A percentile compares a stretch with the other conserved stretches of the same genome.
Conservation (phyloP, 2,329 filamentous ascomycete species). For the Stenocarpella maydis region DNA sequence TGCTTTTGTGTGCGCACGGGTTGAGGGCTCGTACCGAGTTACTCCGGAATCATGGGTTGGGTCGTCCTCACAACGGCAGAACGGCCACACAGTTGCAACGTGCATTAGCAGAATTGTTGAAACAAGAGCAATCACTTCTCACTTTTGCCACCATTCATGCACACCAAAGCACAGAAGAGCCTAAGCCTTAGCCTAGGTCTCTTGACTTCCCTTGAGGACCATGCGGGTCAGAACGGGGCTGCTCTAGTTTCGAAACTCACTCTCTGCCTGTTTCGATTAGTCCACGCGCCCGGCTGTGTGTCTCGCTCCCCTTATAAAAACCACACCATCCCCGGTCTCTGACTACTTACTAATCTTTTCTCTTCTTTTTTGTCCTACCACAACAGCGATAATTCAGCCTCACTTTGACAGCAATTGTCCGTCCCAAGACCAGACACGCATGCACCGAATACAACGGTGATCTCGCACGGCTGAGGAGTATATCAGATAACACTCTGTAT, state of each 20-base stretch:
- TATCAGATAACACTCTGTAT: constrained; percentile 64
- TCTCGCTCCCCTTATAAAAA: constrained; percentile 30
- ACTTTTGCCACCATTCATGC: background rate
- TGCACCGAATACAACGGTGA: constrained; percentile 46
- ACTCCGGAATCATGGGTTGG: constrained; percentile 27
- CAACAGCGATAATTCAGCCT: constrained; percentile 21
- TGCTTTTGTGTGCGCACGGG: too few species aligned
- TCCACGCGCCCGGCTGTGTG: constrained; percentile 20
- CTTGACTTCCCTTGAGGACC: background rate
- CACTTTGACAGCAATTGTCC: background rate
- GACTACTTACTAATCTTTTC: too few species aligned
- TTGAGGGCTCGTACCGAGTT: too few species aligned
- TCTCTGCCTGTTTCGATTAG: constrained; percentile 11
- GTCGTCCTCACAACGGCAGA: constrained; percentile 29
- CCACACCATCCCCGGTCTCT: constrained; percentile 1
- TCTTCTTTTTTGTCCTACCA: constrained; percentile 20
- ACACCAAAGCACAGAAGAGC: background rate
- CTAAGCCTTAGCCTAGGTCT: background rate
- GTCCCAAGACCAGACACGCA: constrained; percentile 40
- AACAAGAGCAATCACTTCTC: constrained; percentile 3
- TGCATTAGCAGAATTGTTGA: background rate
- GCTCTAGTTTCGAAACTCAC: constrained; percentile 3
- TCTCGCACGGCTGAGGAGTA: constrained; percentile 70
- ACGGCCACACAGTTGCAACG: constrained; percentile 24
- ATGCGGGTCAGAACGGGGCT: background rate